phyloP scores from a whole-genome alignment of 257 asterid genomes.

The Przewalskia tangutica region DNA sequence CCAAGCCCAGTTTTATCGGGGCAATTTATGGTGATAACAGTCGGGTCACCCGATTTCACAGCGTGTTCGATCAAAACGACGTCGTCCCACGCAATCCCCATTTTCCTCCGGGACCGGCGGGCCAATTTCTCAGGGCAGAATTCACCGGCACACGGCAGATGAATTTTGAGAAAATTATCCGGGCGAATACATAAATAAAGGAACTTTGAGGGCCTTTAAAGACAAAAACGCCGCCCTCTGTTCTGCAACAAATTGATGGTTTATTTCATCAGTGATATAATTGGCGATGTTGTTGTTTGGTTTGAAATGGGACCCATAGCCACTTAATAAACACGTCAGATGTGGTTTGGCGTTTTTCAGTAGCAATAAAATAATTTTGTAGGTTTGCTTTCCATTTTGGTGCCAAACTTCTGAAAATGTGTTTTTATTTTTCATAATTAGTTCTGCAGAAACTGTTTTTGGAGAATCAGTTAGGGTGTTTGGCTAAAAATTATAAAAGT shows the following conservation, averaged over 20 bases:
- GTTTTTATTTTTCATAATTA: too few relatives aligned
- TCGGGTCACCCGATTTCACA: constrained; percentile 28
- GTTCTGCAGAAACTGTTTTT: too few relatives aligned
- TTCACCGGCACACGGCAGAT: neutral
- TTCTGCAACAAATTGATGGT: neutral
- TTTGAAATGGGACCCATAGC: neutral
- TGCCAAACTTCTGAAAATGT: too few relatives aligned
- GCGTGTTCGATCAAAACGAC: constrained; percentile 32
- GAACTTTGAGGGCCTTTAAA: neutral
- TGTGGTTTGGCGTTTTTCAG: neutral
- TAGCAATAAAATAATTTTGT: neutral
- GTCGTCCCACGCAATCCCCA: constrained; percentile 44
- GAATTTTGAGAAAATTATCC: neutral
- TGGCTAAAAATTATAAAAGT: too few relatives aligned
- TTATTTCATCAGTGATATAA: neutral
- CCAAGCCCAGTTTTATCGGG: constrained; percentile 49
- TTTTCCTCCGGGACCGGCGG: constrained; percentile 1
- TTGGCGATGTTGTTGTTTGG: neutral
- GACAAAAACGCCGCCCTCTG: neutral
- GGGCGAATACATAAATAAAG: neutral
- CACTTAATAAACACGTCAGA: neutral
- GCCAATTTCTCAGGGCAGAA: too few relatives aligned
- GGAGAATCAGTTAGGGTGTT: too few relatives aligned
- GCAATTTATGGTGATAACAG: constrained; percentile 37
- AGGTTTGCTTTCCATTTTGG: too few relatives aligned